Evolutionary conservation across 257 asterid species (phyloP).

Genomic region (Striga asiatica): DNA sequence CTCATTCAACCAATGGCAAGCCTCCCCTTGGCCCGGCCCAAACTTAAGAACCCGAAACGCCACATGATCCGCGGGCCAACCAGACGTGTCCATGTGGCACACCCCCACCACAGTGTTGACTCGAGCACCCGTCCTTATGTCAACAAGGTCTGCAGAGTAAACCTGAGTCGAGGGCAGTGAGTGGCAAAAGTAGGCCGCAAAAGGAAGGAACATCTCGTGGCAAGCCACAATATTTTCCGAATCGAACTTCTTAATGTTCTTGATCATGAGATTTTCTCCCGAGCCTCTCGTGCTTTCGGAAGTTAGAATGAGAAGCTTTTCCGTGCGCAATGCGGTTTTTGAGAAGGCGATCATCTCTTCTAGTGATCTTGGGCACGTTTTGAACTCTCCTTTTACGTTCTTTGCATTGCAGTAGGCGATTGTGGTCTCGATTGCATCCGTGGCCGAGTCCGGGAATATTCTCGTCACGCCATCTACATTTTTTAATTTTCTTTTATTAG

Average conservation of each 20-base stretch:
- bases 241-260: not conserved
- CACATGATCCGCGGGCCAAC: not conserved
- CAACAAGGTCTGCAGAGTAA: not conserved
- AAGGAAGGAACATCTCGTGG: slow-evolving; percentile 11
- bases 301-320: not conserved
- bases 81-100: slow-evolving; percentile 12
- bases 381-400: not conserved
- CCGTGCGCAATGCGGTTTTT: not conserved
- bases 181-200: slow-evolving; percentile 9
- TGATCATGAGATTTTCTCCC: not conserved
- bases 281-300: not conserved
- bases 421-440: not conserved
- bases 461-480: not conserved
- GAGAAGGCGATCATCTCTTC: slow-evolving; percentile 9
- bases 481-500: too few species aligned
- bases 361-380: slow-evolving; percentile 1
- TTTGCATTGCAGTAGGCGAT: slow-evolving; percentile 12
- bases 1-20: slow-evolving; percentile 7
- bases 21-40: slow-evolving; percentile 13
- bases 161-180: not conserved
- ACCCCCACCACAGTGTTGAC: not conserved
- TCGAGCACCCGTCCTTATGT: not conserved
- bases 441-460: not conserved
- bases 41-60: slow-evolving; percentile 1
- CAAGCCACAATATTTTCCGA: slow-evolving; percentile 4